These are phyloP conservation scores for Cryptococcus hybrid DNA, from an alignment of 1,284 basidiomycete species.

Conservation along the genomic window DNA sequence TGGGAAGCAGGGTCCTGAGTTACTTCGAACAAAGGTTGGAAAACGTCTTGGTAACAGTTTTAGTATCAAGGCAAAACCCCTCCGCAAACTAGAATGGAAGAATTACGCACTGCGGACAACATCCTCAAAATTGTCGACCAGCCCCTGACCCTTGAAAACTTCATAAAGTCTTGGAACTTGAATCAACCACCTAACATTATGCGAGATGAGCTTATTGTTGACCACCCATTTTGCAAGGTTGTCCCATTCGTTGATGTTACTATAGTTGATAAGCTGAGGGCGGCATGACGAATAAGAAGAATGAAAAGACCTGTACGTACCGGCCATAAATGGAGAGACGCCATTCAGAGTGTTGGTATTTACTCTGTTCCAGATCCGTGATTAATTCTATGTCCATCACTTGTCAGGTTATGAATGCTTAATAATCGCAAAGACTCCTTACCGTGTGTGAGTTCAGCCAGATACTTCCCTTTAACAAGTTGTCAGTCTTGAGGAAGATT, in stretches of 20 bases:
- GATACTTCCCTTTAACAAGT: conserved; percentile 83
- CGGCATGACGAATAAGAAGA: background rate
- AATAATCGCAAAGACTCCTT: conserved; percentile 9
- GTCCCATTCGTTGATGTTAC: conserved; percentile 81
- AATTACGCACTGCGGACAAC: conserved; percentile 72
- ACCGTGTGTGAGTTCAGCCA: conserved; percentile 94
- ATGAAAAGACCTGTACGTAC: conserved; percentile 38
- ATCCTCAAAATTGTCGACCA: conserved; percentile 85
- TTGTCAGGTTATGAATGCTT: background rate
- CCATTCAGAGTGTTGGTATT: conserved; percentile 99
- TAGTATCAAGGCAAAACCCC: background rate
- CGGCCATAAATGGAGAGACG: conserved; percentile 92
- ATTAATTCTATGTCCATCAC: conserved; percentile 70
- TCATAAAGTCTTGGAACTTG: conserved; percentile 96
- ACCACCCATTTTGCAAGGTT: conserved; percentile 97
- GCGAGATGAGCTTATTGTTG: conserved; percentile 87
- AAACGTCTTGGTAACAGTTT: conserved; percentile 65
- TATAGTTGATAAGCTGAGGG: conserved; percentile 9
- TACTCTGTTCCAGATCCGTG: conserved; percentile 94
- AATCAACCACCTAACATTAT: conserved; percentile 97
- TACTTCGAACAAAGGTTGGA: conserved; percentile 92
- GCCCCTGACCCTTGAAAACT: conserved; percentile 88
- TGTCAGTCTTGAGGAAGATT: conserved; percentile 99
- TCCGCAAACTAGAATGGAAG: too few species aligned
- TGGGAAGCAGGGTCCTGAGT: conserved; percentile 87